Evolutionary conservation across 1,284 basidiomycete species (phyloP), one percentile per base, ranked within the genome.

Genomic region (Mycosarcoma mackinlayi): DNA sequence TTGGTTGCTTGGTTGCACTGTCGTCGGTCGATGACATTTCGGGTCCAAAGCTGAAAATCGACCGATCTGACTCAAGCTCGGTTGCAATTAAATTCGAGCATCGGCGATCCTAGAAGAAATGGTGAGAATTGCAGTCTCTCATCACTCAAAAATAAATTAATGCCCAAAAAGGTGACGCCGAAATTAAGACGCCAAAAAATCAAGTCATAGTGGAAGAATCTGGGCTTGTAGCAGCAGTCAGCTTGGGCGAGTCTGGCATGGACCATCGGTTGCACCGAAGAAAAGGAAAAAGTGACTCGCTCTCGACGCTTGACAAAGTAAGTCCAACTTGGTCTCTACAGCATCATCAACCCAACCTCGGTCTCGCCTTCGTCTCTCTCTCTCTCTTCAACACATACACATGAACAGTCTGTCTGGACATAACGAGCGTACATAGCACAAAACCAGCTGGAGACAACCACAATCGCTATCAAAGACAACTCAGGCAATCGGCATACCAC

Each of bases 101-200:
- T 64, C 61, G 61, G 61, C 47, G 61, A 64, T 64, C 46, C 33
- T 34, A 48, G 54, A 53, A 64, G 60, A 62, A 54, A 34, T 28
- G 21, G 6, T 8, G 21, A 34, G 19, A 24, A 41, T 14, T 21
- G 13, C 3, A 14, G 8, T 27, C 1, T 25, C 31, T 18, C 19
- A 38, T n/a, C n/a, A n/a, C n/a, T n/a, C n/a, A 31, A 50, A 33
- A 30, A 30, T 23, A 40, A 37, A 30, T 16, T 21, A 30, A 28
- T n/a, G 30, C 30, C 30, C 14, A 46, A 33, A 30, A 45, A 24
- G 18, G 45, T n/a, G 24, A n/a, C 31, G 25, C 30, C 16, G 42
- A 31, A 46, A 46, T 21, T 19, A 11, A 24, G 30, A n/a, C 31
- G 16, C 30, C 9, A 34, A 46, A 23, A 46, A 34, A 16, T 21